These are phyloP conservation scores for Diaporthe vaccinii DNA, from an alignment of 2,329 filamentous ascomycete species.

Conservation along the genomic window DNA sequence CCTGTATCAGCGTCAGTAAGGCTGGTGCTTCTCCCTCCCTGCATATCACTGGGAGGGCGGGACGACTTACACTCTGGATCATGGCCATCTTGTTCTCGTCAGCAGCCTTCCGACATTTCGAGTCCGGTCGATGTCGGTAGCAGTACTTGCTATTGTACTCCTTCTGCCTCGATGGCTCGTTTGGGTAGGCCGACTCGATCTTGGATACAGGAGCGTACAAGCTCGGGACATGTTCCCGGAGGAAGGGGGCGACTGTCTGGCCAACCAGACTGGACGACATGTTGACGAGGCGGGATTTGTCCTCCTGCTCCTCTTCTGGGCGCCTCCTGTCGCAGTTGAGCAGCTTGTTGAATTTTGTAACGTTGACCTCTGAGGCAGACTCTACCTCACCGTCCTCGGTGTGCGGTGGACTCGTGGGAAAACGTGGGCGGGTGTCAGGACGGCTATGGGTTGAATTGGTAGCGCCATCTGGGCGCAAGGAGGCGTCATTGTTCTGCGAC, in stretches of 20 bases:
- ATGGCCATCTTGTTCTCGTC: slow-evolving; percentile 98
- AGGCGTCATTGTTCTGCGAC: slow-evolving; percentile 35
- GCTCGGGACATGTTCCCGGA: slow-evolving; percentile 89
- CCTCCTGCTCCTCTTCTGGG: slow-evolving; percentile 64
- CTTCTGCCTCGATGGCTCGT: slow-evolving; percentile 53
- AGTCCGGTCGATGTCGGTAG: slow-evolving; percentile 93
- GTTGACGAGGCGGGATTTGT: slow-evolving; percentile 64
- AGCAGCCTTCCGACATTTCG: slow-evolving; percentile 91
- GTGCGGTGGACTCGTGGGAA: slow-evolving; percentile 42
- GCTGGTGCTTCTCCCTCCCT: slow-evolving; percentile 8
- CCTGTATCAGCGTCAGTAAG: slow-evolving; percentile 61
- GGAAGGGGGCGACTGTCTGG: slow-evolving; percentile 87
- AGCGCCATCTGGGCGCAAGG: slow-evolving; percentile 34
- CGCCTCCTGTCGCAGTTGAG: slow-evolving; percentile 66
- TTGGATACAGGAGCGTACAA: slow-evolving; percentile 87
- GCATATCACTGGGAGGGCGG: slow-evolving; percentile 24
- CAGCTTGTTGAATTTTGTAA: slow-evolving; percentile 44
- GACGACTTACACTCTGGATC: slow-evolving; percentile 80
- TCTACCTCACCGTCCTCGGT: slow-evolving; percentile 46
- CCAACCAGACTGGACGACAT: slow-evolving; percentile 77
- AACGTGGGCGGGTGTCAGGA: slow-evolving; percentile 28
- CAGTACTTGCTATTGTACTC: slow-evolving; percentile 86
- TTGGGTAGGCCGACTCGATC: slow-evolving; percentile 53
- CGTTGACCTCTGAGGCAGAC: slow-evolving; percentile 24
- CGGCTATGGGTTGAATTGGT: slow-evolving; percentile 25